phyloP scores from a whole-genome alignment of 305 asterid species.

The Nicotiana rustica region DNA sequence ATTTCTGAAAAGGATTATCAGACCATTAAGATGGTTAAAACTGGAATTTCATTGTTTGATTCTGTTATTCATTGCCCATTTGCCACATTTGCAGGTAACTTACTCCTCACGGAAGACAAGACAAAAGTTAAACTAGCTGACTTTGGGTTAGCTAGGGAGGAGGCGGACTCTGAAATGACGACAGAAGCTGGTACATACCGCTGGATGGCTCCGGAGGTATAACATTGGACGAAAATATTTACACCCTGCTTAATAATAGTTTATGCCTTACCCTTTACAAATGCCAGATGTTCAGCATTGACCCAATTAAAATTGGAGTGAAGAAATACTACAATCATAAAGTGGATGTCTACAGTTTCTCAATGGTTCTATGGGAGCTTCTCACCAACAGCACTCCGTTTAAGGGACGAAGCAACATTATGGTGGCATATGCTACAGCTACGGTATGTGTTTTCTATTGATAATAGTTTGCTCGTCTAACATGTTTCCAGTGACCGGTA shows the following conservation, averaged over 20 bases:
- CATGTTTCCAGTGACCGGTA: background rate
- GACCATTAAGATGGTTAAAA: background rate
- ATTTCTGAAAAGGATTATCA: background rate
- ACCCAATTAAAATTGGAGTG: slow-evolving; percentile 48
- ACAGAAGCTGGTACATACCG: slow-evolving; percentile 77
- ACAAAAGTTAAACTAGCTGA: slow-evolving; percentile 62
- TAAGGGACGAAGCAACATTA: slow-evolving; percentile 52
- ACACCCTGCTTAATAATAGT: background rate
- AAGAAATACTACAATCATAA: slow-evolving; percentile 66
- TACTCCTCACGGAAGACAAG: slow-evolving; percentile 67
- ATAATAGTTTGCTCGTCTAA: background rate
- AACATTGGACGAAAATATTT: background rate
- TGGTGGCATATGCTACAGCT: slow-evolving; percentile 70
- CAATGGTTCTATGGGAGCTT: slow-evolving; percentile 71
- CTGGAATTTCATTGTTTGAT: slow-evolving; percentile 10
- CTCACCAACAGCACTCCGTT: slow-evolving; percentile 69
- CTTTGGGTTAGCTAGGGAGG: slow-evolving; percentile 73
- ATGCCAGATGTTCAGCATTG: slow-evolving; percentile 59
- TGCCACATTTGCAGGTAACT: slow-evolving; percentile 51
- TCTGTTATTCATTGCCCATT: background rate
- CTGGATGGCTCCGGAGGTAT: slow-evolving; percentile 85
- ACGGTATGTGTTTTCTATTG: slow-evolving; percentile 47
- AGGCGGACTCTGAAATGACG: slow-evolving; percentile 62
- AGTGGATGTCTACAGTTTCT: slow-evolving; percentile 76
- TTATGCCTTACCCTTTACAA: slow-evolving; percentile 33